Evolutionary conservation across 2,329 filamentous ascomycete genomes (phyloP), one percentile per base, ranked within the genome.

Genomic region (Trichoderma cornu-damae): DNA sequence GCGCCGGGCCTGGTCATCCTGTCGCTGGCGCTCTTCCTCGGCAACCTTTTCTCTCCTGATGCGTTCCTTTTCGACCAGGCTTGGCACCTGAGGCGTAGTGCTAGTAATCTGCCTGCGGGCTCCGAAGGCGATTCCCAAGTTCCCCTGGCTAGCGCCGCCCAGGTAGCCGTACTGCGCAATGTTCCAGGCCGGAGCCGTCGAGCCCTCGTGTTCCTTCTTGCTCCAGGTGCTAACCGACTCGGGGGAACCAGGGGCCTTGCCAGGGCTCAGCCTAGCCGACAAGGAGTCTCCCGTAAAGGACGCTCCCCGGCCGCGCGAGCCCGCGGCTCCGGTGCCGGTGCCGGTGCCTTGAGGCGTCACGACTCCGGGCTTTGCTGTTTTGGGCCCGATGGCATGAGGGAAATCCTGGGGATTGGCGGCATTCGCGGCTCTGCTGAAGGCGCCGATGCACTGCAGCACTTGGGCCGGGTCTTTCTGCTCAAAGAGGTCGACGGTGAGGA

Each of bases 81-180:
- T 93, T 1, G 92, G 91, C 8, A 97, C 90, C 44, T 82, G 72
- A 4, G 94, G 94, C 30, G 84, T 80, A 12, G 90, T 83, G 65
- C 81, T 90, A 7, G 92, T 97, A 69, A 99, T 97, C 74, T 99
- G 94, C 60, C 94, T 84, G 65, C 92, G 84, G 16, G 87, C 90
- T 57, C 94, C 94, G 72, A 97, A 97, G 9, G 89, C 85, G 64
- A 99, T 90, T 16, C 94, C 94, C 61, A 96, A 85, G 66, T 96
- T 97, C 3, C 90, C 93, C 71, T 99, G 94, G 67, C 90, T 96
- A 24, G 94, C 94, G 48, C 94, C 94, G 58, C 94, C 94, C 88
- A 97, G 94, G 73, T 96, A 99, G 6, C 94, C 92, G 69, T 99
- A 99, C 70, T 99, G 94, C 58, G 92, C 88, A 65, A 97, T 97